A percentile compares a stretch with the other conserved stretches of the same genome.
Evolutionary conservation across 2,329 filamentous ascomycete species (phyloP).

Genomic region (Zalaria sp.): DNA sequence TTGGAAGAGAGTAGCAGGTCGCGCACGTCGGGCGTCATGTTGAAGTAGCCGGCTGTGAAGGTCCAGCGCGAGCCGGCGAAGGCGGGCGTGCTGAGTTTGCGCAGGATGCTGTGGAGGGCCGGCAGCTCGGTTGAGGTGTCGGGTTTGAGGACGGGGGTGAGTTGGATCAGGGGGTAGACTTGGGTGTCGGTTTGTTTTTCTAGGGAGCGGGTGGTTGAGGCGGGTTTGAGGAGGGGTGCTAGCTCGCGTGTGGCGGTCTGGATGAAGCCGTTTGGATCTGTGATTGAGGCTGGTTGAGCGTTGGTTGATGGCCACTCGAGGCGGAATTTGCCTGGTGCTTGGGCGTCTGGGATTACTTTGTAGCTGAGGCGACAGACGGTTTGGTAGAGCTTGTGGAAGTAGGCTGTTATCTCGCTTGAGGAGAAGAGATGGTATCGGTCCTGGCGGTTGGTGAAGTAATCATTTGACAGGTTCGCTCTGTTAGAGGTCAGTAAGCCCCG

Average conservation of each 20-base stretch:
- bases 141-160: conserved; percentile 68
- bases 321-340: conserved; percentile 31
- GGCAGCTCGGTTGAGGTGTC: conserved; percentile 82
- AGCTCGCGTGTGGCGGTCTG: conserved; percentile 53
- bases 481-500: conserved; percentile 3
- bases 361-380: conserved; percentile 73
- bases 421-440: conserved; percentile 89
- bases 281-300: conserved; percentile 58
- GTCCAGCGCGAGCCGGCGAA: conserved; percentile 71
- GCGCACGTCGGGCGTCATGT: conserved; percentile 76
- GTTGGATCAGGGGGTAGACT: conserved; percentile 76
- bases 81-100: conserved; percentile 46
- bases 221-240: conserved; percentile 46
- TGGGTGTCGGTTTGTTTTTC: conserved; percentile 45
- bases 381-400: conserved; percentile 66
- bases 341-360: conserved; percentile 46
- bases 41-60: conserved; percentile 97
- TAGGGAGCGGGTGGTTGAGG: conserved; percentile 9
- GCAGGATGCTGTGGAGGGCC: conserved; percentile 60
- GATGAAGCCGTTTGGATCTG: conserved; percentile 56
- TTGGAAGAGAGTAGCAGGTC: conserved; percentile 63
- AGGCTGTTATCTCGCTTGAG: conserved; percentile 64
- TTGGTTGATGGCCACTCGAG: conserved; percentile 65
- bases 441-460: conserved; percentile 94
- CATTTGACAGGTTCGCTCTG: conserved; percentile 73